These are phyloP conservation scores for Penicillium daleae DNA, from an alignment of 495 filamentous ascomycete genomes.

Conservation along the genomic window DNA sequence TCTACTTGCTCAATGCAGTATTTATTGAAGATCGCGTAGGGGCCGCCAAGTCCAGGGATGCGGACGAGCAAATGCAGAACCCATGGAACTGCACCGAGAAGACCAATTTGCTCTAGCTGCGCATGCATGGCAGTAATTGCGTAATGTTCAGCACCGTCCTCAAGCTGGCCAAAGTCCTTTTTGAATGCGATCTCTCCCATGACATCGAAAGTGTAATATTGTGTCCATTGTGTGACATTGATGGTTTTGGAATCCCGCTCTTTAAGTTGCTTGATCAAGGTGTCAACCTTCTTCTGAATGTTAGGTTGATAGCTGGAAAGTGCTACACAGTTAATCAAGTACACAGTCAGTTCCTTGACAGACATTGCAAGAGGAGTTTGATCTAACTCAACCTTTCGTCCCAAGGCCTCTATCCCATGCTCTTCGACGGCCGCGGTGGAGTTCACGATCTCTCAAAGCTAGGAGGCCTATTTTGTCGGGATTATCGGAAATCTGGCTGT, in stretches of 20 bases:
- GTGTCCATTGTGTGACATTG: conserved; percentile 66
- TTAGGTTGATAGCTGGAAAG: conserved; percentile 19
- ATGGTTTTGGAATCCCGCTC: conserved; percentile 9
- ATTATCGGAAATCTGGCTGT: conserved; percentile 34
- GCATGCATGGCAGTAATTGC: conserved; percentile 47
- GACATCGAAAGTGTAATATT: conserved; percentile 72
- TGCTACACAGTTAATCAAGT: not conserved
- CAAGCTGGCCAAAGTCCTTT: conserved; percentile 71
- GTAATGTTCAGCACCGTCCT: conserved; percentile 59
- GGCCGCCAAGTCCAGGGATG: conserved; percentile 21
- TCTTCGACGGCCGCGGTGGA: conserved; percentile 40
- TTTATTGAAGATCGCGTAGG: conserved; percentile 6
- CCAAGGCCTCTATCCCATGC: conserved; percentile 43
- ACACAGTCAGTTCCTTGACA: not conserved
- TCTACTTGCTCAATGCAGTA: conserved; percentile 12
- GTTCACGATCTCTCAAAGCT: conserved; percentile 30
- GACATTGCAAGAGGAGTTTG: not conserved
- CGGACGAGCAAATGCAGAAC: conserved; percentile 15
- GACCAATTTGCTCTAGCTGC: conserved; percentile 22
- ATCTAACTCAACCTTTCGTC: conserved; percentile 21
- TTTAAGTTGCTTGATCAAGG: conserved; percentile 18
- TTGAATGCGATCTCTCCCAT: conserved; percentile 73
- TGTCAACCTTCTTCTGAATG: conserved; percentile 17
- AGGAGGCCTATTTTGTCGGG: conserved; percentile 28
- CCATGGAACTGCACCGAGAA: conserved; percentile 30